These are phyloP conservation scores for Cladorrhinum samala DNA, from an alignment of 495 filamentous ascomycete genomes.

Conservation along the genomic window DNA sequence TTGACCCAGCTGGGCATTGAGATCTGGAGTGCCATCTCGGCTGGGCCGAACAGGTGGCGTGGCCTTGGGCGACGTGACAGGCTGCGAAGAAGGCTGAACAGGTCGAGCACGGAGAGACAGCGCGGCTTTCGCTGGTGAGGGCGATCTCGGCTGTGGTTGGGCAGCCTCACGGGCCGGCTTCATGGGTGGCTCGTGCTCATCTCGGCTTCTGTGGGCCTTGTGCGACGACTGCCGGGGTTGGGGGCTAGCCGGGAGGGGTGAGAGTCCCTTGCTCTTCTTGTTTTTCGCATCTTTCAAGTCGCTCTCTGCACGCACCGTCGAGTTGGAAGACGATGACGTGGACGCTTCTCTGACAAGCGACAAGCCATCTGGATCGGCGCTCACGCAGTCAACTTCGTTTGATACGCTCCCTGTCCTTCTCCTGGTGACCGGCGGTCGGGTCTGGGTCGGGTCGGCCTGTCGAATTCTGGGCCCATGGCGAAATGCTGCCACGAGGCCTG, in stretches of 20 bases:
- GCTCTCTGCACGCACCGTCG: constrained; percentile 43
- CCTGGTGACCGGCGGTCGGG: constrained; percentile 61
- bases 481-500: constrained; percentile 58
- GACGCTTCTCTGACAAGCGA: constrained; percentile 57
- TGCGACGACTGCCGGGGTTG: constrained; percentile 60
- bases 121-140: constrained; percentile 24
- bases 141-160: constrained; percentile 27
- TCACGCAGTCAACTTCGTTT: constrained; percentile 44
- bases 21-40: constrained; percentile 68
- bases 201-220: constrained; percentile 41
- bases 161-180: constrained; percentile 25
- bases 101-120: constrained; percentile 27
- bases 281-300: constrained; percentile 42
- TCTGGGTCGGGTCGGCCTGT: constrained; percentile 54
- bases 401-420: constrained; percentile 49
- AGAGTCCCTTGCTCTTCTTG: constrained; percentile 38
- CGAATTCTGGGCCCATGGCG: constrained; percentile 49
- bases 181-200: constrained; percentile 26
- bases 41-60: constrained; percentile 62
- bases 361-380: constrained; percentile 50
- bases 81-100: constrained; percentile 16
- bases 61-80: constrained; percentile 27
- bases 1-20: constrained; percentile 50
- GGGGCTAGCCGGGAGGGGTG: constrained; percentile 52
- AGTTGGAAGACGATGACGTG: constrained; percentile 56